A percentile compares a stretch with the other conserved stretches of the same genome.
phyloP scores from a whole-genome alignment of 2,329 filamentous ascomycete species.

The Dactylellina sp. region DNA sequence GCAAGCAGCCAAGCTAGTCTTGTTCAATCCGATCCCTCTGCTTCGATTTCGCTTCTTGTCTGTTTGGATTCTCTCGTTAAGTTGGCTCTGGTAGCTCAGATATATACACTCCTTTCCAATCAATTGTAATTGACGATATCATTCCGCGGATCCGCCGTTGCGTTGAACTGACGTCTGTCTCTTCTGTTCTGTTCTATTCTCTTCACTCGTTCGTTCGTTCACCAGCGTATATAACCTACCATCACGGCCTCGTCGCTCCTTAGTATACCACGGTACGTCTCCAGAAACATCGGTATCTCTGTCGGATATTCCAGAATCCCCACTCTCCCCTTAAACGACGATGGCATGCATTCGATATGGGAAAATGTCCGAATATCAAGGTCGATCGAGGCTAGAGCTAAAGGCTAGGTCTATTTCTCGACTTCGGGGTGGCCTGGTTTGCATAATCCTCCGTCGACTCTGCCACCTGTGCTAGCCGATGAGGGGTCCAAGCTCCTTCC shows the following conservation, averaged over 20 bases:
- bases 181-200: constrained; percentile 1
- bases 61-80: constrained; percentile 10
- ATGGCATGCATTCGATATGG: not conserved
- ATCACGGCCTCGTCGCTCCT: too few species aligned
- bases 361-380: constrained; percentile 15
- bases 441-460: constrained; percentile 45
- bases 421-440: not conserved
- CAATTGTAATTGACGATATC: too few species aligned
- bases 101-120: not conserved
- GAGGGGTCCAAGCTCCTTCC: constrained; percentile 14
- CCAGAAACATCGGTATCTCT: not conserved
- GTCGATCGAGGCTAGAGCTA: not conserved
- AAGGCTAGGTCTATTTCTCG: not conserved
- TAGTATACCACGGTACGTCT: constrained; percentile 8
- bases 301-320: too few species aligned
- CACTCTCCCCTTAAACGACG: not conserved
- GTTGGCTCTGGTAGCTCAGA: constrained; percentile 41
- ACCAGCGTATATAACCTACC: not conserved
- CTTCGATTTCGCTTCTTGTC: constrained; percentile 18
- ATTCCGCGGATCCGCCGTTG: too few species aligned
- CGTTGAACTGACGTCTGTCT: not conserved
- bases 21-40: constrained; percentile 36
- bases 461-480: constrained; percentile 8
- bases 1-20: constrained; percentile 47
- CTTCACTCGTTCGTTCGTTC: not conserved